Percentiles rank a stretch among this genome's conserved stretches.
phyloP scores from a whole-genome alignment of 2,329 filamentous ascomycete species.

The Bertia moriformis region DNA sequence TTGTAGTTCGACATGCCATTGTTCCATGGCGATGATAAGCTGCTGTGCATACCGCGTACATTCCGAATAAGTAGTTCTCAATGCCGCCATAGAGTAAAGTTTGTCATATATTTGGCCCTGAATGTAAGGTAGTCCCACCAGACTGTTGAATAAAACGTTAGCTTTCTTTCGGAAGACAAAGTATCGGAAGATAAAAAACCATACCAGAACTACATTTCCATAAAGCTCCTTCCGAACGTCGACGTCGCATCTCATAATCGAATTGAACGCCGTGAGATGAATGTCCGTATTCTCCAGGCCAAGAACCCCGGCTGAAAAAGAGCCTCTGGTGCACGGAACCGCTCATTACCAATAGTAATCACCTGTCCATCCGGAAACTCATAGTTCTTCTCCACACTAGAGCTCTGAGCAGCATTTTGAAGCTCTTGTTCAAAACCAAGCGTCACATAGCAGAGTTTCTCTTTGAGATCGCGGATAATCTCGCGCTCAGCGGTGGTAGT shows the following conservation, averaged over 20 bases:
- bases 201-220: conserved; percentile 99
- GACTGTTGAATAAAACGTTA: no score
- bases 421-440: conserved; percentile 99
- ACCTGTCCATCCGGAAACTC: conserved; percentile 98
- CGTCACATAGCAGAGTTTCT: conserved; percentile 99
- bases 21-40: not conserved
- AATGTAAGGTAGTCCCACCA: not conserved
- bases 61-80: not conserved
- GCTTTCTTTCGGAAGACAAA: no score
- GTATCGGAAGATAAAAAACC: conserved; percentile 20
- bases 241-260: conserved; percentile 99
- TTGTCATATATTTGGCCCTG: not conserved
- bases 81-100: not conserved
- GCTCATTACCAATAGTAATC: conserved; percentile 99
- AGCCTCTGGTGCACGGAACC: conserved; percentile 98
- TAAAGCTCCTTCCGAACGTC: conserved; percentile 99
- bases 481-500: conserved; percentile 99
- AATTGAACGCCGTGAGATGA: conserved; percentile 99
- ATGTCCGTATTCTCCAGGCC: conserved; percentile 98
- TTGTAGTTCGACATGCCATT: not conserved
- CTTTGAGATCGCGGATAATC: conserved; percentile 99
- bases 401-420: conserved; percentile 97
- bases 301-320: conserved; percentile 98
- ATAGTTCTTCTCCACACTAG: conserved; percentile 98
- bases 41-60: not conserved